Base-by-base conservation (phyloP, 441 rosid genomes). In the Adansonia rubrostipa region DNA sequence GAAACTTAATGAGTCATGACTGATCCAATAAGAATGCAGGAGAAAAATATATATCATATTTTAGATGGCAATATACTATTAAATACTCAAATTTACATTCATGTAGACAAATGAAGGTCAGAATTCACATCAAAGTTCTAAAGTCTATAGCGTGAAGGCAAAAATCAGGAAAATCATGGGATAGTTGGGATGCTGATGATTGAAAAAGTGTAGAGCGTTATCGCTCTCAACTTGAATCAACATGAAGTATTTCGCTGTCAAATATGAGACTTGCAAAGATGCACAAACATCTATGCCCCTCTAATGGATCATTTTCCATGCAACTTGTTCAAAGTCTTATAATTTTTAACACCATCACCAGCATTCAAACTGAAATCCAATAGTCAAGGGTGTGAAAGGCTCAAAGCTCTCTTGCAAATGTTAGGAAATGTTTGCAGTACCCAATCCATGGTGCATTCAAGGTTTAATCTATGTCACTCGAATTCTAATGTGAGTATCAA, bases 281-380 rank as follows among this genome's bases (percentile, higher is more conserved):
- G 62, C 62, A 57, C 62, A 19, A 58, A 58, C 28, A 58, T 58
- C 56, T 45, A 45, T 45, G 56, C 54, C 3, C n/a, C 56, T 45
- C 17, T n/a, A 11, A 28, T 28, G 33, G 33, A 28, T 28, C 33
- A 62, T 14, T 70, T 24, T 19, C 7, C 14, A 48, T 2, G 2
- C 3, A 48, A 24, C 36, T 48, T 6, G 13, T 48, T 22, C 17
- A 22, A 69, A 20, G 50, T 48, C 42, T 6, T 70, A 70, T 22
- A 19, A 50, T 42, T 44, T 45, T 20, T 6, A 51, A 50, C 6
- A 14, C 11, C 54, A 50, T 15, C 14, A 51, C 3, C 45, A 70
- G 5, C 33, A 48, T 68, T n/a, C 17, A 68, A 68, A 47, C 57
- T 13, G 36, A 68, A 47, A 20, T 47, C 40, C 73, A 68, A 47